A percentile compares a stretch with the other conserved stretches of the same genome.
These are phyloP conservation scores for Trichosporon inkin DNA, from an alignment of 1,284 basidiomycete species.

Conservation along the genomic window DNA sequence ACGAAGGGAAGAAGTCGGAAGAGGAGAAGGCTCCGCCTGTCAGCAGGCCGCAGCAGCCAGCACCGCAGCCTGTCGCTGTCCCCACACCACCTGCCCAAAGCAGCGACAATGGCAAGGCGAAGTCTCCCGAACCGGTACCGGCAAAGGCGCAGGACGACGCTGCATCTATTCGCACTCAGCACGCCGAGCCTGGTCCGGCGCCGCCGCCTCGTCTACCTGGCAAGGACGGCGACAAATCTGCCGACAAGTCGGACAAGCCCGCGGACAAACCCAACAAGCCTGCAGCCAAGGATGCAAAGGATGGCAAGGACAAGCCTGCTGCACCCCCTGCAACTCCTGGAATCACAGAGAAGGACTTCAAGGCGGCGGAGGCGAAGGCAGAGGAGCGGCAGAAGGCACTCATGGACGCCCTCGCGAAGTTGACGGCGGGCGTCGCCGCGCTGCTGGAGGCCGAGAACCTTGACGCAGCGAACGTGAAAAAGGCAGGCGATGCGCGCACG, in stretches of 20 bases:
- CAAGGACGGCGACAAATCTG: conserved; percentile 12
- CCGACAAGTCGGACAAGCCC: not conserved
- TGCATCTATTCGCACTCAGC: not conserved
- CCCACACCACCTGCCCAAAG: too few relatives aligned
- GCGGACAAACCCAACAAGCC: conserved; percentile 31
- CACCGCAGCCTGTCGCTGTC: not conserved
- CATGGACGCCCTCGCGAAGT: conserved; percentile 36
- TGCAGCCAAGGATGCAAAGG: not conserved
- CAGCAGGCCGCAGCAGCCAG: not conserved
- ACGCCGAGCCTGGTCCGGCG: not conserved
- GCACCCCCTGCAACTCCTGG: not conserved
- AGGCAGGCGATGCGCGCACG: conserved; percentile 33
- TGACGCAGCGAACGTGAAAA: conserved; percentile 20
- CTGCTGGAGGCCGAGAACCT: conserved; percentile 35
- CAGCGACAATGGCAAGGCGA: too few relatives aligned
- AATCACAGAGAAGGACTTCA: conserved; percentile 6
- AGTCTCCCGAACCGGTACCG: too few relatives aligned
- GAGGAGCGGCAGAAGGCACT: conserved; percentile 28
- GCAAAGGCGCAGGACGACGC: not conserved
- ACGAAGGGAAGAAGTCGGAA: not conserved
- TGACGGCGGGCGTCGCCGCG: conserved; percentile 38
- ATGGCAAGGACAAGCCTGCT: not conserved
- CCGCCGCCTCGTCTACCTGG: not conserved
- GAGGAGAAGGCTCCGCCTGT: not conserved
- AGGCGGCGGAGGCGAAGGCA: conserved; percentile 3